phyloP scores from a whole-genome alignment of 2,329 filamentous ascomycete genomes.

The Huntiella moniliformis region DNA sequence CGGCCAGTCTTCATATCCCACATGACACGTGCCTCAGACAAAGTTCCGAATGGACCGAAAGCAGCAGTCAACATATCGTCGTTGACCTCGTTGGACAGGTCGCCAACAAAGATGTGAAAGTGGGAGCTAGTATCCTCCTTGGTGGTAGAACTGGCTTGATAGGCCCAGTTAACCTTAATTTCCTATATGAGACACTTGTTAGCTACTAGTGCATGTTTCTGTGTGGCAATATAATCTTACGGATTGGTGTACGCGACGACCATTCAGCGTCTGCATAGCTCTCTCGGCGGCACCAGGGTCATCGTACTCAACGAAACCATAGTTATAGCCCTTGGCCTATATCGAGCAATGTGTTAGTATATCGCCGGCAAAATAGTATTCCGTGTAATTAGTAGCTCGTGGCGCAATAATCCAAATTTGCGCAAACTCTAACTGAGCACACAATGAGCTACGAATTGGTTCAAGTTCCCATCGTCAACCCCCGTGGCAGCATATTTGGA shows the following conservation, averaged over 20 bases:
- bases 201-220: not conserved
- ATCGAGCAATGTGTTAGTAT: slow-evolving; percentile 17
- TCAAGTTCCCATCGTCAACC: no score
- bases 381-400: no score
- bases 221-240: slow-evolving; percentile 34
- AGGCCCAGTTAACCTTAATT: slow-evolving; percentile 98
- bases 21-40: slow-evolving; percentile 97
- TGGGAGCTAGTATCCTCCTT: slow-evolving; percentile 98
- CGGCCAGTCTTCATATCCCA: slow-evolving; percentile 99
- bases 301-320: slow-evolving; percentile 97
- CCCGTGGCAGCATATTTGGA: no score
- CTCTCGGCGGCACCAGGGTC: slow-evolving; percentile 91
- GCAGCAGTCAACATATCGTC: slow-evolving; percentile 86
- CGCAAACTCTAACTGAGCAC: no score
- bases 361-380: not conserved
- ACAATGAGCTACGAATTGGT: no score
- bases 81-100: slow-evolving; percentile 96
- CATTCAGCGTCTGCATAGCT: slow-evolving; percentile 93
- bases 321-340: slow-evolving; percentile 92
- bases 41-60: slow-evolving; percentile 86
- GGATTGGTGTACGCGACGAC: slow-evolving; percentile 83
- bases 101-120: slow-evolving; percentile 97
- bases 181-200: slow-evolving; percentile 37
- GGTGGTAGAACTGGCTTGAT: slow-evolving; percentile 82
- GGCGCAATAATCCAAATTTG: no score